These are phyloP conservation scores for Phycomyces blakesleeanus DNA, from an alignment of 192 early-diverging fungal genomes.

Conservation along the genomic window DNA sequence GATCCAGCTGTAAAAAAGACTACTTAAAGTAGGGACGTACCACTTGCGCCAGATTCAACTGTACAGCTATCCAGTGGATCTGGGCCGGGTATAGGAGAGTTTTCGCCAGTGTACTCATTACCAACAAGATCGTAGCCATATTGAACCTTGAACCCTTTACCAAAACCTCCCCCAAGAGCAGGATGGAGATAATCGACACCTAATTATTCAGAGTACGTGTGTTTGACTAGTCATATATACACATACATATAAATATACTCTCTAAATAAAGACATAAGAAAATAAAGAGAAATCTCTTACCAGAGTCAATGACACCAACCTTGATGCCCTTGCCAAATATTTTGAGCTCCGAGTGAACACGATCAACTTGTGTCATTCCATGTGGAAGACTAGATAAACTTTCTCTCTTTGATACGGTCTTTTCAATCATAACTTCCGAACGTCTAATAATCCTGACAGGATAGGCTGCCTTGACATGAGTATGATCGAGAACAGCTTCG, in stretches of 20 bases:
- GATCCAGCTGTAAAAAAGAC: not conserved
- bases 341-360: constrained; percentile 46
- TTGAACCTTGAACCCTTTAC: constrained; percentile 48
- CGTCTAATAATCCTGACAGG: constrained; percentile 17
- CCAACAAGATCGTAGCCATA: constrained; percentile 44
- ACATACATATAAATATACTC: not conserved
- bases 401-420: not conserved
- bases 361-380: constrained; percentile 50
- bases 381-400: constrained; percentile 34
- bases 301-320: constrained; percentile 66
- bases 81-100: constrained; percentile 2
- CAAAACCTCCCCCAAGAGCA: constrained; percentile 65
- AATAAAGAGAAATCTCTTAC: too few relatives aligned
- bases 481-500: constrained; percentile 8
- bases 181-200: constrained; percentile 61
- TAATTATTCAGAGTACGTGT: constrained; percentile 13
- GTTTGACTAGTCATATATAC: too few relatives aligned
- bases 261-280: too few relatives aligned
- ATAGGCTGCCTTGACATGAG: constrained; percentile 15
- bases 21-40: constrained; percentile 4
- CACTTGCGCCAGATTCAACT: constrained; percentile 6
- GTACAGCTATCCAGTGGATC: constrained; percentile 41
- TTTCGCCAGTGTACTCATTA: constrained; percentile 7
- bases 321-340: constrained; percentile 60
- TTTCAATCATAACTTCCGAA: constrained; percentile 2